These are phyloP conservation scores for Apiotrichum akiyoshidainum DNA, from an alignment of 1,284 basidiomycete genomes.

Conservation along the genomic window DNA sequence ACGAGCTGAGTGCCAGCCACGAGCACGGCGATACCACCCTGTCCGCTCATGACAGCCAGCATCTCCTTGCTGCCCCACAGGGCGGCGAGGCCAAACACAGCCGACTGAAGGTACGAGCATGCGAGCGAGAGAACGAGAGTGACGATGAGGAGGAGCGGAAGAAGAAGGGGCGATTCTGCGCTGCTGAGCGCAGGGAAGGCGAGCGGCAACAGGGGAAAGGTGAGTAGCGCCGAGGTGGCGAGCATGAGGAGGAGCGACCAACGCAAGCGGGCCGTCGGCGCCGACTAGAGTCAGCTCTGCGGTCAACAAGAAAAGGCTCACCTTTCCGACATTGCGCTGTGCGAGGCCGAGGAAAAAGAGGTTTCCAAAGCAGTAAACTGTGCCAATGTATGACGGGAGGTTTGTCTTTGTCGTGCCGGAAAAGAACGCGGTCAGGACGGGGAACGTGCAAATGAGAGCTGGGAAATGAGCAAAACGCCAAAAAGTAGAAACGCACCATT, in stretches of 20 bases:
- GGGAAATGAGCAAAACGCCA: neutral
- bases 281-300: constrained; percentile 26
- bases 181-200: constrained; percentile 31
- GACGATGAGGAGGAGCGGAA: constrained; percentile 32
- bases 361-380: constrained; percentile 47
- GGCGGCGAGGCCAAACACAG: constrained; percentile 43
- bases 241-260: constrained; percentile 40
- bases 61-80: constrained; percentile 42
- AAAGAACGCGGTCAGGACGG: constrained; percentile 40
- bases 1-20: constrained; percentile 44
- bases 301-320: constrained; percentile 19
- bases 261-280: constrained; percentile 35
- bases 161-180: constrained; percentile 29
- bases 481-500: constrained; percentile 40
- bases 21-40: constrained; percentile 49
- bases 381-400: constrained; percentile 43
- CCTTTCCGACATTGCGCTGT: constrained; percentile 41
- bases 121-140: constrained; percentile 38
- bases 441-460: constrained; percentile 50
- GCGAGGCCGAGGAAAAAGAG: constrained; percentile 48
- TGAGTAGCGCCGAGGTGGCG: constrained; percentile 27
- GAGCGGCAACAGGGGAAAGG: constrained; percentile 43
- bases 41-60: constrained; percentile 50
- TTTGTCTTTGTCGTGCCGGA: constrained; percentile 29
- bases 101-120: constrained; percentile 46